Conservation (phyloP, 2,329 filamentous ascomycete species). For the Fonsecaea nubica region DNA sequence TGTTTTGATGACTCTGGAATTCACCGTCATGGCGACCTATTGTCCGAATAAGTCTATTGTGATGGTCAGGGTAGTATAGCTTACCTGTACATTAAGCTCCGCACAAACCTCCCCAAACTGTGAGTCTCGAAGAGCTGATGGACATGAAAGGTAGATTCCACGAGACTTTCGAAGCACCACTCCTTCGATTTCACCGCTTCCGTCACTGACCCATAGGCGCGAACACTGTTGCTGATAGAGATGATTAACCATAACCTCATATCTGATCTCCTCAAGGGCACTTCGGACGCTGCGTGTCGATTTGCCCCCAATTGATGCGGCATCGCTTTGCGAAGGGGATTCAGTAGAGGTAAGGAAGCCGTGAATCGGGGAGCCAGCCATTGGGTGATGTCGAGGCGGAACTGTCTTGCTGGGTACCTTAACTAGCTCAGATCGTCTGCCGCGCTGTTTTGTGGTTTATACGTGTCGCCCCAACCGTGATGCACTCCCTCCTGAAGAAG, state of each 20-base stretch:
- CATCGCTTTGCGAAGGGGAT: conserved; percentile 59
- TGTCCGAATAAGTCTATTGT: conserved; percentile 18
- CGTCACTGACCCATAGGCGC: conserved; percentile 75
- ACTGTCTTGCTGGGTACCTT: not conserved
- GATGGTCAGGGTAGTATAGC: conserved; percentile 35
- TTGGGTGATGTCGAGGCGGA: not conserved
- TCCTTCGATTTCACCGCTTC: conserved; percentile 71
- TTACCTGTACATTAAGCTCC: conserved; percentile 74
- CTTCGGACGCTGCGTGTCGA: conserved; percentile 58
- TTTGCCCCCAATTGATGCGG: conserved; percentile 46
- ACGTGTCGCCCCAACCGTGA: not conserved
- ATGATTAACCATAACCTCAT: conserved; percentile 84
- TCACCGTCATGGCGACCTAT: conserved; percentile 79
- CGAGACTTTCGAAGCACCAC: conserved; percentile 72
- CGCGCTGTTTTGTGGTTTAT: conserved; percentile 3
- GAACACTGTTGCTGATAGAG: conserved; percentile 80
- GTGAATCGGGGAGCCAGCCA: not conserved
- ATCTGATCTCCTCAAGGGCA: conserved; percentile 74
- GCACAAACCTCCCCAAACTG: conserved; percentile 69
- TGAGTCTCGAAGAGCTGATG: conserved; percentile 67
- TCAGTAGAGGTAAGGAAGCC: conserved; percentile 3
- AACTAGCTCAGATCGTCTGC: not conserved
- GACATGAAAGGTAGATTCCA: conserved; percentile 75
- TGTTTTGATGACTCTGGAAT: conserved; percentile 78
- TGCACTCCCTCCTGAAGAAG: not conserved